A percentile compares a stretch with the other conserved stretches of the same genome.
phyloP scores from a whole-genome alignment of 1,284 basidiomycete species.

The Macrocystidia cucumis region DNA sequence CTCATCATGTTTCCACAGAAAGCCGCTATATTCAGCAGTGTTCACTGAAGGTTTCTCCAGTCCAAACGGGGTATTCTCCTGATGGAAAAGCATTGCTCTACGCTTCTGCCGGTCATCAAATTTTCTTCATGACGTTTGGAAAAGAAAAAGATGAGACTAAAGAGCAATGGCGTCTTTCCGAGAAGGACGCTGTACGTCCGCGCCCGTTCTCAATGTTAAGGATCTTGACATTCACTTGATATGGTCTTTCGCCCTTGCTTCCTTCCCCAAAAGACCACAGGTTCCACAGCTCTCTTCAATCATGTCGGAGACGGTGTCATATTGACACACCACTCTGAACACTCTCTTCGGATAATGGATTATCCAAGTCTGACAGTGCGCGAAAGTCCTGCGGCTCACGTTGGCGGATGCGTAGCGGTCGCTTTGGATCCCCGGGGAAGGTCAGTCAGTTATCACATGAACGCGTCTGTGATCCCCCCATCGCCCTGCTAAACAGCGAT shows the following conservation, averaged over 20 bases:
- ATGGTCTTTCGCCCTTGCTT: neutral
- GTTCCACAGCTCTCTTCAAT: slow-evolving; percentile 63
- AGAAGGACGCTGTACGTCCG: slow-evolving; percentile 34
- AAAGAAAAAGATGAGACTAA: slow-evolving; percentile 48
- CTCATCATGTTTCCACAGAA: slow-evolving; percentile 35
- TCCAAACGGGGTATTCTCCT: slow-evolving; percentile 62
- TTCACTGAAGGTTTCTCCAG: slow-evolving; percentile 46
- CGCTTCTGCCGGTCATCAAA: slow-evolving; percentile 45
- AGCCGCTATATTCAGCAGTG: slow-evolving; percentile 56
- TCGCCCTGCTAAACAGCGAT: neutral
- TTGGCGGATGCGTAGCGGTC: slow-evolving; percentile 66
- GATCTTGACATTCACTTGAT: neutral
- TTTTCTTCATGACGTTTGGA: slow-evolving; percentile 50
- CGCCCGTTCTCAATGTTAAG: neutral
- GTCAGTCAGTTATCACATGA: slow-evolving; percentile 19
- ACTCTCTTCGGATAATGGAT: slow-evolving; percentile 56
- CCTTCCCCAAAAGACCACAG: slow-evolving; percentile 25
- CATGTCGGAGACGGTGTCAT: slow-evolving; percentile 63
- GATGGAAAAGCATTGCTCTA: slow-evolving; percentile 62
- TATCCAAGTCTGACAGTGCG: slow-evolving; percentile 51
- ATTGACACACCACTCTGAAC: slow-evolving; percentile 52
- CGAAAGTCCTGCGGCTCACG: slow-evolving; percentile 61
- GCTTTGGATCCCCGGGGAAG: slow-evolving; percentile 70
- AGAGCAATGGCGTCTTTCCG: slow-evolving; percentile 48
- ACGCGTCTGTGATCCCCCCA: neutral